Percentiles rank a stretch among this genome's conserved stretches.
Conservation (phyloP, 148 eudicot species). For the Arbutus unedo region DNA sequence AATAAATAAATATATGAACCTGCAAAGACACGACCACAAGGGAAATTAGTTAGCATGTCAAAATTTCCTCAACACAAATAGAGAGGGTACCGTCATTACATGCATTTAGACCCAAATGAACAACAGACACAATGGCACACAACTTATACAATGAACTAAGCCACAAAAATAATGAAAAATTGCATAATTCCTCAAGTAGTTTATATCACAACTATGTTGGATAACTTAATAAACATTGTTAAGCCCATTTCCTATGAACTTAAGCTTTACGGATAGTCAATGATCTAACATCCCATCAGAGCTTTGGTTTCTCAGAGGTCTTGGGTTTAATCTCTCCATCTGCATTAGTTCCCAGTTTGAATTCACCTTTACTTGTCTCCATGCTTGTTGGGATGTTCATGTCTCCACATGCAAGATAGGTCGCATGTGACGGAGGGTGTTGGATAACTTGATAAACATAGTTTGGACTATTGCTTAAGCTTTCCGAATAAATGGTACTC, state of each 20-base stretch:
- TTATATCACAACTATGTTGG: neutral
- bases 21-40: constrained; percentile 30
- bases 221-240: neutral
- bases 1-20: constrained; percentile 80
- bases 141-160: neutral
- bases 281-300: neutral
- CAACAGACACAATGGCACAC: neutral
- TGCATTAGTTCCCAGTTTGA: neutral
- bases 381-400: too few species aligned
- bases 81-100: neutral
- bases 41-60: neutral
- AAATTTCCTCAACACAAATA: neutral
- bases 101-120: neutral
- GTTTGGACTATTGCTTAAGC: too few species aligned
- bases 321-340: neutral
- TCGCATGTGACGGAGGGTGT: too few species aligned
- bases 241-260: neutral
- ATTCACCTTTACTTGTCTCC: neutral
- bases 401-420: too few species aligned
- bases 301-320: neutral
- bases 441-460: too few species aligned
- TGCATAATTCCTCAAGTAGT: neutral
- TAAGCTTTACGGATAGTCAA: neutral
- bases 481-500: too few species aligned
- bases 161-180: neutral